Conservation (phyloP, 768 basidiomycete species). For the Infundibulicybe gibba region DNA sequence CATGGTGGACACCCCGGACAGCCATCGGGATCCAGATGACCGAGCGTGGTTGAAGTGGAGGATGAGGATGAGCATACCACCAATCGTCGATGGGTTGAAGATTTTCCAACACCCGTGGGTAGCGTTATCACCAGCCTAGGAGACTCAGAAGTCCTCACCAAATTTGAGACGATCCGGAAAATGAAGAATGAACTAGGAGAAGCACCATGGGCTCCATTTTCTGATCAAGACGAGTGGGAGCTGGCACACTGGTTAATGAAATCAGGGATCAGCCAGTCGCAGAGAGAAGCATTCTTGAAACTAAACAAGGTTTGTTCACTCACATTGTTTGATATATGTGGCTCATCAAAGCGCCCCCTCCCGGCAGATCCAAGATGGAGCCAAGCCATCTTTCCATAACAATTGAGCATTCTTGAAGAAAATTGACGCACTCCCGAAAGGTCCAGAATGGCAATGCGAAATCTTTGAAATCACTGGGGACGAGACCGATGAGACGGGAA, state of each 20-base stretch:
- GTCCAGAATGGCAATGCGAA: constrained; percentile 9
- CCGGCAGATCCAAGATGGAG: constrained; percentile 3
- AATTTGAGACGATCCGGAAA: not conserved
- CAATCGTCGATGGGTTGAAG: not conserved
- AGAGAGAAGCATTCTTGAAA: too few relatives aligned
- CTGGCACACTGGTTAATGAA: constrained; percentile 28
- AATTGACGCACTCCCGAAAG: constrained; percentile 10
- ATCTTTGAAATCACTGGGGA: constrained; percentile 5
- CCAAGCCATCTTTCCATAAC: constrained; percentile 4
- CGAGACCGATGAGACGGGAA: constrained; percentile 1
- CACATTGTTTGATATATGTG: too few relatives aligned
- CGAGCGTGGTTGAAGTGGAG: not conserved
- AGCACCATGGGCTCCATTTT: constrained; percentile 17
- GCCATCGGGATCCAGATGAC: too few relatives aligned
- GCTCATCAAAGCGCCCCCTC: too few relatives aligned
- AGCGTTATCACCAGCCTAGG: not conserved
- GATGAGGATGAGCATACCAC: not conserved
- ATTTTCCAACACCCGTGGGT: not conserved
- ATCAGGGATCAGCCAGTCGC: too few relatives aligned
- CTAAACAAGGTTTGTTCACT: too few relatives aligned
- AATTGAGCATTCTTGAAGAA: constrained; percentile 8
- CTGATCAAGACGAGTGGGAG: constrained; percentile 20
- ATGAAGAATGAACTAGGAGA: not conserved
- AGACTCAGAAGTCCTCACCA: not conserved
- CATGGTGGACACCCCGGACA: too few relatives aligned